These are phyloP conservation scores for Lasiodiplodia sp. DNA, from an alignment of 2,329 filamentous ascomycete genomes.

Conservation along the genomic window DNA sequence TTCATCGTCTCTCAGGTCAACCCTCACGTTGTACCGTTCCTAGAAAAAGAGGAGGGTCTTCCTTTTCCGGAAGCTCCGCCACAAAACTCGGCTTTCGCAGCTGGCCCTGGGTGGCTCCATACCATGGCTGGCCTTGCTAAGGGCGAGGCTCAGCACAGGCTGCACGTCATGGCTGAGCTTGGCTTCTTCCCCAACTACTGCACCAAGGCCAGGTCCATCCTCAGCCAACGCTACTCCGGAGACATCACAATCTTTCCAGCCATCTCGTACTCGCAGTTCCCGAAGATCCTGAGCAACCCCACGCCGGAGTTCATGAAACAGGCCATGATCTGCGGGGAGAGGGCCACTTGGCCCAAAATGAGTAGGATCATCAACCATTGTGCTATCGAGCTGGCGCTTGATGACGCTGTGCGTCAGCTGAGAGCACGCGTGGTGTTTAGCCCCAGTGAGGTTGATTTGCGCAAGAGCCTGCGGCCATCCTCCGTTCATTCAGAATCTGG, in stretches of 20 bases:
- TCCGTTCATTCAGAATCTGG: constrained; percentile 28
- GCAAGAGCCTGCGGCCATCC: constrained; percentile 38
- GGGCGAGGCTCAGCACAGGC: constrained; percentile 79
- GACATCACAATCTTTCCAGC: constrained; percentile 94
- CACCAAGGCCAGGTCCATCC: constrained; percentile 78
- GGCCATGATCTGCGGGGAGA: constrained; percentile 78
- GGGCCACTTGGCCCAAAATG: constrained; percentile 90
- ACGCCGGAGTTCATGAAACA: constrained; percentile 85
- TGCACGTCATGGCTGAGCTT: constrained; percentile 81
- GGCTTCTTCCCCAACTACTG: constrained; percentile 80
- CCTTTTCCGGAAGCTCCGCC: constrained; percentile 43
- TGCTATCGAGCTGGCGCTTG: constrained; percentile 85
- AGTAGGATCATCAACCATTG: constrained; percentile 85
- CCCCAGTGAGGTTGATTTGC: constrained; percentile 62
- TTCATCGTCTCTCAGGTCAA: constrained; percentile 98
- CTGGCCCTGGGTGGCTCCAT: constrained; percentile 67
- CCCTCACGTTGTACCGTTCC: constrained; percentile 88
- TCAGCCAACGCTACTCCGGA: constrained; percentile 90
- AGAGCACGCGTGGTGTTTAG: constrained; percentile 74
- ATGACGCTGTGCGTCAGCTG: constrained; percentile 74
- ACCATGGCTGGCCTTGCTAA: constrained; percentile 76
- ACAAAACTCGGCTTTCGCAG: constrained; percentile 43
- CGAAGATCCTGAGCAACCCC: constrained; percentile 81
- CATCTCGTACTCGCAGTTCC: constrained; percentile 75
- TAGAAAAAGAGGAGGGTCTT: constrained; percentile 74